Evolutionary conservation across 2,329 filamentous ascomycete species (phyloP).

Genomic region (Tolypocladium ophioglossoides): DNA sequence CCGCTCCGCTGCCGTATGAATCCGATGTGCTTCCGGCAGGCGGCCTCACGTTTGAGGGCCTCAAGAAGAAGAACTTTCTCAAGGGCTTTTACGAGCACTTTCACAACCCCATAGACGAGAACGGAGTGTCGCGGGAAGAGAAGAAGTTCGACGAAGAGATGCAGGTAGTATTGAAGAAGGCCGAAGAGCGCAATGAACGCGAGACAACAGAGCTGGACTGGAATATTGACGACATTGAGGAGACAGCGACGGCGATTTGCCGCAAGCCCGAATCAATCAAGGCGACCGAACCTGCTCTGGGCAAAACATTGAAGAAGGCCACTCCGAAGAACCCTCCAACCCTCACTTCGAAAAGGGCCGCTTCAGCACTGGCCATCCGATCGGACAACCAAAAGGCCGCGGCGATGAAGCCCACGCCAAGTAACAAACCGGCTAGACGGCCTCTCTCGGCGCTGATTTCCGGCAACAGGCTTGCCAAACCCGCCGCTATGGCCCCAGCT

Average conservation of each 20-base stretch:
- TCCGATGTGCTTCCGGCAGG: slow-evolving; percentile 56
- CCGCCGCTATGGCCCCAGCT: slow-evolving; percentile 31
- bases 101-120: slow-evolving; percentile 53
- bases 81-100: slow-evolving; percentile 53
- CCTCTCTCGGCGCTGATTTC: slow-evolving; percentile 20
- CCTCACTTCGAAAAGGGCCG: slow-evolving; percentile 38
- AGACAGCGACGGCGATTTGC: slow-evolving; percentile 18
- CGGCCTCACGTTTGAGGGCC: slow-evolving; percentile 43
- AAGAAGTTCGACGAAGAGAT: slow-evolving; percentile 47
- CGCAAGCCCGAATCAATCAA: background rate
- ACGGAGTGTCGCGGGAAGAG: slow-evolving; percentile 53
- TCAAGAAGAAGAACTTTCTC: slow-evolving; percentile 48
- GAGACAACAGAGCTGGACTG: slow-evolving; percentile 55
- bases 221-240: slow-evolving; percentile 44
- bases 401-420: background rate
- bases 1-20: slow-evolving; percentile 54
- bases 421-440: slow-evolving; percentile 8
- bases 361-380: slow-evolving; percentile 33
- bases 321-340: slow-evolving; percentile 15
- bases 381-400: background rate
- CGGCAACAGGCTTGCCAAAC: slow-evolving; percentile 22
- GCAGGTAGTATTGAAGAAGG: slow-evolving; percentile 39
- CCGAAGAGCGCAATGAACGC: slow-evolving; percentile 57
- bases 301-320: slow-evolving; percentile 3
- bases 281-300: background rate